Evolutionary conservation across 2,329 filamentous ascomycete species (phyloP).

Genomic region (Colletotrichum spinosum): DNA sequence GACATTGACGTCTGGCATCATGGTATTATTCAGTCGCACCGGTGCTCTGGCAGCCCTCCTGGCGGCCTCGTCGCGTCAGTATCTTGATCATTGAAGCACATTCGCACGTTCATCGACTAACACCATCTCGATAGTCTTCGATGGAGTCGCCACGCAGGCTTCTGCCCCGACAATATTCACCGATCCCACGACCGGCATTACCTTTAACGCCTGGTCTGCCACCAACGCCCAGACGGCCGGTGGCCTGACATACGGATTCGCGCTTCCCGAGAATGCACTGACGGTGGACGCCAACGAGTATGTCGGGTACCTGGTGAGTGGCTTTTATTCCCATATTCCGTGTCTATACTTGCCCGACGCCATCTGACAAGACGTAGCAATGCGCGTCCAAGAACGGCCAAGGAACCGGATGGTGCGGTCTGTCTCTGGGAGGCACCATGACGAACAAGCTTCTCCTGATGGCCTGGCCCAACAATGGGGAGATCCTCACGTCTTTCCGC

Average conservation of each 20-base stretch:
- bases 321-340: too few species aligned
- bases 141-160: slow-evolving; percentile 37
- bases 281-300: slow-evolving; percentile 65
- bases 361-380: slow-evolving; percentile 47
- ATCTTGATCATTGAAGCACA: not conserved
- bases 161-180: slow-evolving; percentile 47
- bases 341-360: not conserved
- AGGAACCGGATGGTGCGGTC: slow-evolving; percentile 67
- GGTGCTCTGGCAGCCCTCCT: slow-evolving; percentile 35
- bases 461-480: slow-evolving; percentile 65
- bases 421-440: slow-evolving; percentile 69
- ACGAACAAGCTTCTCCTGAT: slow-evolving; percentile 67
- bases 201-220: slow-evolving; percentile 63
- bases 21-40: slow-evolving; percentile 35
- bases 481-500: slow-evolving; percentile 68
- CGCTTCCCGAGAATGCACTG: slow-evolving; percentile 61
- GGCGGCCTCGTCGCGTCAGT: slow-evolving; percentile 30
- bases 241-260: slow-evolving; percentile 65
- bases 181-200: slow-evolving; percentile 62
- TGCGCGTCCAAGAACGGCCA: slow-evolving; percentile 57
- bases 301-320: slow-evolving; percentile 66
- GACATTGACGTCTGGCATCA: slow-evolving; percentile 23
- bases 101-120: not conserved
- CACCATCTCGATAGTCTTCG: slow-evolving; percentile 17
- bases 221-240: slow-evolving; percentile 49